Evolutionary conservation across 2,329 filamentous ascomycete genomes (phyloP), one percentile per base, ranked within the genome.

Genomic region (Xylariaceae sp.): DNA sequence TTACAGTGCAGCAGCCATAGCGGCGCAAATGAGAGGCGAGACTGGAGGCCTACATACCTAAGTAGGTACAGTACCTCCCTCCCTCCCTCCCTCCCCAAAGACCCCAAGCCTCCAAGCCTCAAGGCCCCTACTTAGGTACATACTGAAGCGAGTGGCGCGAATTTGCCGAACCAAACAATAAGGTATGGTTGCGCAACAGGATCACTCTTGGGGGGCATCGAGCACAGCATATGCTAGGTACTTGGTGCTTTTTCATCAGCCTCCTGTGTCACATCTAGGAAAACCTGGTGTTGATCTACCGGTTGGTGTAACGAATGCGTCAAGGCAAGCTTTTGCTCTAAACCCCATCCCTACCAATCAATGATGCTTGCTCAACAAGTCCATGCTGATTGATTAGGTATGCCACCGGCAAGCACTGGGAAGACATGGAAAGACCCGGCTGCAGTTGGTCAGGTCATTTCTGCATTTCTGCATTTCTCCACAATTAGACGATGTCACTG

Each of bases 401-500:
- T n/a, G n/a, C n/a, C n/a, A n/a, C n/a, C n/a, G n/a, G n/a, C n/a
- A n/a, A n/a, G n/a, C n/a, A n/a, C n/a, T n/a, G n/a, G n/a, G n/a
- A n/a, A n/a, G n/a, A n/a, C 21, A 19, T 45, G 33, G 28, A 34
- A 49, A 41, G 51, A 37, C 51, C 46, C 45, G 46, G 52, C 31
- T 51, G 24, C 40, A 51, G 41, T 52, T 51, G 46, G 55, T 39
- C 44, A 39, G 46, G 39, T 33, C 55, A 33, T 28, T 53, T 58
- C 45, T 29, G 40, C 16, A 37, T 17, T 51, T 44, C 39, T 55
- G 47, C 34, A 46, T 43, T 41, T 59, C 56, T 59, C 56, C 56
- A 59, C 56, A 56, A 44, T 59, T 56, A 44, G 47, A 51, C 45
- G 36, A 55, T 52, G 51, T 58, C 56, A 52, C 34, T 59, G 56